phyloP scores from a whole-genome alignment of 2,329 filamentous ascomycete species.

The Arthrobotrys sinensis region DNA sequence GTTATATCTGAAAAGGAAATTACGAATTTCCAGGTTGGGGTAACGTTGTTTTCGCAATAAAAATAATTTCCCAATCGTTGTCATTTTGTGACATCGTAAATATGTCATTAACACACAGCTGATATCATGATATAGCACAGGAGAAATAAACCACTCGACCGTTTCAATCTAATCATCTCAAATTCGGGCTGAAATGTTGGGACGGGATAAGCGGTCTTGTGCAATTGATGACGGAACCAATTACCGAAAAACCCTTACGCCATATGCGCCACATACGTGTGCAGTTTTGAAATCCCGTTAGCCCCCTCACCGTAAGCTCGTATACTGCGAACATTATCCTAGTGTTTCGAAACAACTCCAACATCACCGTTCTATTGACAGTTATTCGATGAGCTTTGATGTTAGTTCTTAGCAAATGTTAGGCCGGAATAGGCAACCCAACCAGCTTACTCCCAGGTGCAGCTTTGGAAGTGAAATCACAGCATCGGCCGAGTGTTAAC shows the following conservation, averaged over 20 bases:
- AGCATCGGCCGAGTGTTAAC: neutral
- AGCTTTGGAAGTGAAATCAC: slow-evolving; percentile 14
- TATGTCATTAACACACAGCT: slow-evolving; percentile 1
- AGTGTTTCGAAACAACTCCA: slow-evolving; percentile 47
- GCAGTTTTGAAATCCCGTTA: slow-evolving; percentile 22
- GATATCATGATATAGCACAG: slow-evolving; percentile 11
- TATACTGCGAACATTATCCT: slow-evolving; percentile 34
- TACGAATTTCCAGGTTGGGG: slow-evolving; percentile 22
- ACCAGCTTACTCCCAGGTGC: neutral
- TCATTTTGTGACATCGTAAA: slow-evolving; percentile 3
- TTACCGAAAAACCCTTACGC: slow-evolving; percentile 47
- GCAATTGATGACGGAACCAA: slow-evolving; percentile 49
- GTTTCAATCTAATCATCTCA: slow-evolving; percentile 15
- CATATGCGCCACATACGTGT: slow-evolving; percentile 28
- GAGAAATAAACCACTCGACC: neutral
- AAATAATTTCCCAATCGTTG: neutral
- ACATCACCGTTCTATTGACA: slow-evolving; percentile 3
- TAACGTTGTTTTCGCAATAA: slow-evolving; percentile 15
- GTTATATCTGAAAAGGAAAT: slow-evolving; percentile 9
- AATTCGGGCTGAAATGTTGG: slow-evolving; percentile 20
- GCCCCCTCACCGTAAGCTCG: slow-evolving; percentile 39
- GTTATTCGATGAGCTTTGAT: slow-evolving; percentile 4
- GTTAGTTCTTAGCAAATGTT: slow-evolving; percentile 16
- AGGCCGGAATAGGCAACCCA: slow-evolving; percentile 29
- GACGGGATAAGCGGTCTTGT: slow-evolving; percentile 7